These are phyloP conservation scores for Mycena rebaudengoi DNA, from an alignment of 768 basidiomycete genomes.

Conservation along the genomic window DNA sequence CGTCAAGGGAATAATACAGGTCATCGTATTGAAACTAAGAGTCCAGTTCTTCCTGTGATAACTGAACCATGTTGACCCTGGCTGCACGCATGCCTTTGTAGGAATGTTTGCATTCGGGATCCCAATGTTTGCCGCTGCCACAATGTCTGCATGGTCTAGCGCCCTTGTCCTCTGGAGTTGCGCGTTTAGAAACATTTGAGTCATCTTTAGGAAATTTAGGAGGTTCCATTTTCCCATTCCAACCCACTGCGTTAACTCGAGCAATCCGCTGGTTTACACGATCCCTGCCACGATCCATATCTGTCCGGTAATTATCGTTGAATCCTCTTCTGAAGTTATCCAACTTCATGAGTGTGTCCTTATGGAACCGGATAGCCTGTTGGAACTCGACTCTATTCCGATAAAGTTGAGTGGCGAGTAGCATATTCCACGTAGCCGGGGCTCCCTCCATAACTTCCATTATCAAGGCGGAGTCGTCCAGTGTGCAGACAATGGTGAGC, in stretches of 20 bases:
- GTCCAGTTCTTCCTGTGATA: conserved; percentile 13
- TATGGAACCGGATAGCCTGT: background rate
- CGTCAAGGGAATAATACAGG: conserved; percentile 24
- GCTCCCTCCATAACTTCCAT: conserved; percentile 43
- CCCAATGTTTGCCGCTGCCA: conserved; percentile 45
- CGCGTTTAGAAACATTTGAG: background rate
- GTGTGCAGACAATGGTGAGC: background rate
- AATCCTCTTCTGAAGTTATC: too few relatives aligned
- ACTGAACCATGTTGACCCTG: background rate
- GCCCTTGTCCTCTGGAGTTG: conserved; percentile 18
- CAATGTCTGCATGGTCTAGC: conserved; percentile 44
- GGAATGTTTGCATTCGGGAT: conserved; percentile 41
- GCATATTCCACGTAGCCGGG: background rate
- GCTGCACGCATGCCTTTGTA: conserved; percentile 15
- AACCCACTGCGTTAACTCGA: background rate
- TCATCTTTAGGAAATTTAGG: too few relatives aligned
- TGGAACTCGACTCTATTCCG: background rate
- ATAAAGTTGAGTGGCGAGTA: background rate
- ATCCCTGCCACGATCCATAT: background rate
- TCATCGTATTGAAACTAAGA: conserved; percentile 41
- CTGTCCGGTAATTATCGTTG: background rate
- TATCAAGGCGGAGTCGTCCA: conserved; percentile 38
- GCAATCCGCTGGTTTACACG: background rate
- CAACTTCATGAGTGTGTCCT: background rate
- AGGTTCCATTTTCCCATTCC: background rate